phyloP scores from a whole-genome alignment of 2,329 filamentous ascomycete genomes.

The Keithomyces neogunnii region DNA sequence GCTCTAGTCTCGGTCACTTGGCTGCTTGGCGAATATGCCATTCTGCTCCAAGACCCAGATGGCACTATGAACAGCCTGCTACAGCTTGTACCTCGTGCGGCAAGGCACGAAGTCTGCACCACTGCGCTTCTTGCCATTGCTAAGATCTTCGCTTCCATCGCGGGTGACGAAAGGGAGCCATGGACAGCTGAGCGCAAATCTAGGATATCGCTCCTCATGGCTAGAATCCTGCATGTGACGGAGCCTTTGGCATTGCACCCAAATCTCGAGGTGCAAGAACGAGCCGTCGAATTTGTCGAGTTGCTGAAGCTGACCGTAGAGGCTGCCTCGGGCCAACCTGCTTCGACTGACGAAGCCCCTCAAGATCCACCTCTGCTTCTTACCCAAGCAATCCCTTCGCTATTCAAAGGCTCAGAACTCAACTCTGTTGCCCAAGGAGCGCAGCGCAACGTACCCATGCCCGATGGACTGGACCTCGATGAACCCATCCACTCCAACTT shows the following conservation, averaged over 20 bases:
- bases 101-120: conserved; percentile 60
- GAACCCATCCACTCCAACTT: conserved; percentile 73
- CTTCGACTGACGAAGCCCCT: conserved; percentile 41
- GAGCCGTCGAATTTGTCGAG: conserved; percentile 86
- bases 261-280: conserved; percentile 87
- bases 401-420: conserved; percentile 80
- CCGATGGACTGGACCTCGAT: conserved; percentile 68
- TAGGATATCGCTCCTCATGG: conserved; percentile 67
- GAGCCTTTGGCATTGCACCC: conserved; percentile 76
- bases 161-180: conserved; percentile 51
- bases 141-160: conserved; percentile 72
- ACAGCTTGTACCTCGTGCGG: conserved; percentile 50
- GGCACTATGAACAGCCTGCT: conserved; percentile 67
- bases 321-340: conserved; percentile 60
- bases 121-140: conserved; percentile 76
- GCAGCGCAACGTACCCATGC: conserved; percentile 77
- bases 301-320: conserved; percentile 81
- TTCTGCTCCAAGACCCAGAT: conserved; percentile 60
- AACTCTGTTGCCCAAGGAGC: conserved; percentile 83
- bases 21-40: conserved; percentile 82
- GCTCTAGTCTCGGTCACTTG: conserved; percentile 72
- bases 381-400: conserved; percentile 79
- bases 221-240: conserved; percentile 71
- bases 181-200: conserved; percentile 72
- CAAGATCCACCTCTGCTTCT: conserved; percentile 74